phyloP scores from a whole-genome alignment of 371 early-diverging fungal genomes.

The Mortierella sp. region DNA sequence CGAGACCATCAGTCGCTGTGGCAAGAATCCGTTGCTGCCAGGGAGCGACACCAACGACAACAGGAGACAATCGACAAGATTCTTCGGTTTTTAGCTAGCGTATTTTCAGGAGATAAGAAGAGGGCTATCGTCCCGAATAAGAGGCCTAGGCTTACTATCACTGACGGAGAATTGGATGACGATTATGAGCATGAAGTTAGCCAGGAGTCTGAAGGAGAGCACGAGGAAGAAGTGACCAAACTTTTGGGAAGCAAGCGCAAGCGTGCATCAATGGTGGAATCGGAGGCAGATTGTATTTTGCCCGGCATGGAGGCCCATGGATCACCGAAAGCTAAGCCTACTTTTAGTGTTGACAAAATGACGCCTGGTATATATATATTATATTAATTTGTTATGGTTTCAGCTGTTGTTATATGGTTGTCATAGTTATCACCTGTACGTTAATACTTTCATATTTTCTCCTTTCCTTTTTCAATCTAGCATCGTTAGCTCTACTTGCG shows the following conservation, averaged over 20 bases:
- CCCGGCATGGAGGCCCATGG: conserved; percentile 30
- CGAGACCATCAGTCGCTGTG: conserved; percentile 91
- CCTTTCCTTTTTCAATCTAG: background rate
- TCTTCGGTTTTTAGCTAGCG: conserved; percentile 81
- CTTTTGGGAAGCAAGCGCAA: conserved; percentile 23
- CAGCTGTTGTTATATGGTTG: background rate
- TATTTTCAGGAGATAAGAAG: conserved; percentile 78
- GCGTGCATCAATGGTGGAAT: conserved; percentile 22
- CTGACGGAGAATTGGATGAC: conserved; percentile 30
- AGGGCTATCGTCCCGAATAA: conserved; percentile 70
- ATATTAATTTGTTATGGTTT: too few species aligned
- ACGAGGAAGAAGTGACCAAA: conserved; percentile 24
- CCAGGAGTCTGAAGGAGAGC: conserved; percentile 15
- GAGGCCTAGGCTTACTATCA: conserved; percentile 48
- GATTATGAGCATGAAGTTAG: conserved; percentile 28
- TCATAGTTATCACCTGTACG: too few species aligned
- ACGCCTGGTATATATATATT: conserved; percentile 17
- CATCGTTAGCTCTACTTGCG: conserved; percentile 21
- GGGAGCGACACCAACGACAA: conserved; percentile 86
- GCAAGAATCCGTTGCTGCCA: conserved; percentile 82
- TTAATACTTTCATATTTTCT: background rate
- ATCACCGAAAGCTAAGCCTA: background rate
- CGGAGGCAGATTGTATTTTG: conserved; percentile 17
- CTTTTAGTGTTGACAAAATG: conserved; percentile 23
- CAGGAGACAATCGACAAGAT: conserved; percentile 95